A percentile compares a stretch with the other conserved stretches of the same genome.
These are phyloP conservation scores for Colletotrichum sp. DNA, from an alignment of 2,329 filamentous ascomycete species.

Conservation along the genomic window DNA sequence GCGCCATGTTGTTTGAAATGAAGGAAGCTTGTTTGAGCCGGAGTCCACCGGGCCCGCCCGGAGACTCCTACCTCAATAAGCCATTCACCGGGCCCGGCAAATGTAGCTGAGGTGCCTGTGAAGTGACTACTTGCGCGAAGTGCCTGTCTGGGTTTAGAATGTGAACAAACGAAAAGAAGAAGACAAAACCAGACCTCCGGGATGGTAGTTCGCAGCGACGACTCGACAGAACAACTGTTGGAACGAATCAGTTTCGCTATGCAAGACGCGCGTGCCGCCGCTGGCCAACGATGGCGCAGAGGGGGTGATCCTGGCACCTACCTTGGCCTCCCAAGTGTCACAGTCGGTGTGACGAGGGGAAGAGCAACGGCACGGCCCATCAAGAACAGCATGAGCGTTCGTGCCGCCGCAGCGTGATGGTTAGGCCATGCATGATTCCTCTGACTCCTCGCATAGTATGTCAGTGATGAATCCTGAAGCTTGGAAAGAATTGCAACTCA, in stretches of 20 bases:
- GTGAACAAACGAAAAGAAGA: neutral
- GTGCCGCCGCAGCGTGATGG: neutral
- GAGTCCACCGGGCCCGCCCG: neutral
- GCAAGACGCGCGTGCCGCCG: neutral
- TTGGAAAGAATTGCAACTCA: fast-evolving
- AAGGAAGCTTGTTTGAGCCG: neutral
- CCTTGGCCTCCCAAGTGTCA: neutral
- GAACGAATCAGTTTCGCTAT: neutral
- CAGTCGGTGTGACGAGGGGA: neutral
- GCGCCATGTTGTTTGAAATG: neutral
- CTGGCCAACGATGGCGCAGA: neutral
- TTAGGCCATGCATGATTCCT: neutral
- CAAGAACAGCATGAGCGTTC: neutral
- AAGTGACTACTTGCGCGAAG: neutral
- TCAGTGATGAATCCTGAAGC: fast-evolving
- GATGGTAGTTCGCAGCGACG: neutral
- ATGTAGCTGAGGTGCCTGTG: neutral
- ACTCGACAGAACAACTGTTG: neutral
- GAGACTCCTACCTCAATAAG: neutral
- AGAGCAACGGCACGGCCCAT: neutral
- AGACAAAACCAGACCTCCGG: neutral
- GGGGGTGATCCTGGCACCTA: neutral
- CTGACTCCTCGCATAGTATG: neutral
- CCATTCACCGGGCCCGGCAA: neutral
- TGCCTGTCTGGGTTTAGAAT: neutral